Evolutionary conservation across 2,329 filamentous ascomycete genomes (phyloP), one percentile per base, ranked within the genome.

Genomic region (Aureobasidium subglaciale): DNA sequence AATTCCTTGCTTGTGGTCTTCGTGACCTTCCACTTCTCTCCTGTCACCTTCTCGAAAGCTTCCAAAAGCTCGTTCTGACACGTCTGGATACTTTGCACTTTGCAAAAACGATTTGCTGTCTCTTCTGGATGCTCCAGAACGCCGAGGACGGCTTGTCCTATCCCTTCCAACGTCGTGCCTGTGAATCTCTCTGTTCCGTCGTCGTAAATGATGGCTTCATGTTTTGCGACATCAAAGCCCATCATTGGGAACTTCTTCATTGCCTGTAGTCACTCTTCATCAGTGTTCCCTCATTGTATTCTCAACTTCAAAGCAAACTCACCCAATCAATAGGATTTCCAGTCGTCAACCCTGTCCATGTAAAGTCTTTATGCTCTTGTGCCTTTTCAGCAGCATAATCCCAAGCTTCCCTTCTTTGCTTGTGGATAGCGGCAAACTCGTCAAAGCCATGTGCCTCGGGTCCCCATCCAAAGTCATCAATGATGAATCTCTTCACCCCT

Each of bases 241-340:
- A 85, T 81, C 63, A 84, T 79, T 0, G 75, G 66, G 0, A 81
- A 79, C 2, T 78, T 83, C 80, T 81, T 85, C 13, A 72, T 75
- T 55, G 85, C 74, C 58, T 60, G n/a, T 27, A 29, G 45, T 24
- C 11, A 16, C 29, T 30, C 13, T n/a, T 20, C 4, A 20, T 16
- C 16, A 4, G 13, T 16, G 16, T 16, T 10, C 15, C n/a, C 13
- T 24, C 8, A 9, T 22, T 24, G 10, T 7, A 42, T 6, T 18
- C 27, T 35, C 34, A 7, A 57, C 5, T 22, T 35, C 3, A 35
- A 42, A 27, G 6, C 11, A 27, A 1, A 37, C 54, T 42, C 5
- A 60, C 59, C 60, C 61, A 58, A 43, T 61, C 60, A 34, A 62
- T 59, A 1, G 60, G 60, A 50, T 58, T 60, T 4, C 59, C 60